A percentile compares a stretch with the other conserved stretches of the same genome.
Conservation (phyloP, 2,329 filamentous ascomycete species). For the Exophiala dermatitidis region DNA sequence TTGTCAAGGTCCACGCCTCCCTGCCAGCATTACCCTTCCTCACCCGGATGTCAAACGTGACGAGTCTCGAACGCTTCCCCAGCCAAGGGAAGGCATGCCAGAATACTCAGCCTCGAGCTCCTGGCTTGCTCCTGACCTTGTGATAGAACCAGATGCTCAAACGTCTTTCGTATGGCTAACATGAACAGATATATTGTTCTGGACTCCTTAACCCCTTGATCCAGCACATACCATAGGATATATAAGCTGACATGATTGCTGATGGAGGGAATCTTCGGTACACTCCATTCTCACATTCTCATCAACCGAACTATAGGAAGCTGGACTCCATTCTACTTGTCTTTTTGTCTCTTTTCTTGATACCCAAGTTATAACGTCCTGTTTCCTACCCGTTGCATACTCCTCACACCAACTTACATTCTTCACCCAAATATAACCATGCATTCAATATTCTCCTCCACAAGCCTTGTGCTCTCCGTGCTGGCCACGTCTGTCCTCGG, state of each 20-base stretch:
- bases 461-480: conserved; percentile 14
- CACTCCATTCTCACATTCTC: background rate
- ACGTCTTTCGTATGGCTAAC: conserved; percentile 6
- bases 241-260: background rate
- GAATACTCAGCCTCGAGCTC: background rate
- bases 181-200: background rate
- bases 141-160: conserved; percentile 3
- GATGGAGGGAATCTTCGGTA: background rate
- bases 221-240: background rate
- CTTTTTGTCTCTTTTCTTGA: background rate
- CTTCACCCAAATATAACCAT: conserved; percentile 1
- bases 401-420: background rate
- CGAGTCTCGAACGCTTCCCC: conserved; percentile 3
- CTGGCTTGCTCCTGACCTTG: background rate
- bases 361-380: background rate
- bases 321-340: no score
- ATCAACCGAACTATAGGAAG: background rate
- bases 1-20: background rate
- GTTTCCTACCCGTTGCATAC: background rate
- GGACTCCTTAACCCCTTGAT: background rate
- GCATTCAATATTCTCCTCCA: conserved; percentile 16
- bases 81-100: background rate
- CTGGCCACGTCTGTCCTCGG: conserved; percentile 21
- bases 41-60: conserved; percentile 3
- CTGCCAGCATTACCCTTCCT: background rate